Percentiles rank a stretch among this genome's conserved stretches.
Conservation (phyloP, 306 rosid species). For the Sphenostylis stenocarpa region DNA sequence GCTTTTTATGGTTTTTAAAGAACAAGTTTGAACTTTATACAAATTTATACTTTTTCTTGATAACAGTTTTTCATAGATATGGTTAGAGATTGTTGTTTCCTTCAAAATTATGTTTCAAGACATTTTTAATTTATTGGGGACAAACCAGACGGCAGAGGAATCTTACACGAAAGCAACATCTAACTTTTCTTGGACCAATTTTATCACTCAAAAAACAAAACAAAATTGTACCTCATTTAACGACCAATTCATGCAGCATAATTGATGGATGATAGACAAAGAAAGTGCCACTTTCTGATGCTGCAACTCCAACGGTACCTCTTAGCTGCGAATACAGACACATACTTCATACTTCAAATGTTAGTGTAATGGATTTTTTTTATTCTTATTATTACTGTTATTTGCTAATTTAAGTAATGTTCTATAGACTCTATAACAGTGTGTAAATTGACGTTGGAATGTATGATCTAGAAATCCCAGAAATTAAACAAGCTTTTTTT, state of each 20-base stretch:
- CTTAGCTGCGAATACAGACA: constrained; percentile 29
- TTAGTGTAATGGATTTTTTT: background rate
- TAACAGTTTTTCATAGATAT: background rate
- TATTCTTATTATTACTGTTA: background rate
- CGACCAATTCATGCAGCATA: constrained; percentile 19
- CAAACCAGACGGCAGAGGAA: background rate
- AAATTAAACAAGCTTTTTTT: background rate
- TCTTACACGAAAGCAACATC: background rate
- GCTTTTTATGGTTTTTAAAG: background rate
- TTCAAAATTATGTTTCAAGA: background rate
- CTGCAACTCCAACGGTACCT: constrained; percentile 23
- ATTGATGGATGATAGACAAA: constrained; percentile 33
- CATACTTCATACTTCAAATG: constrained; percentile 12
- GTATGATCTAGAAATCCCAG: constrained; percentile 28
- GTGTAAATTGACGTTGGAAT: constrained; percentile 18
- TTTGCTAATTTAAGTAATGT: constrained; percentile 11
- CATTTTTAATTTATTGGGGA: background rate
- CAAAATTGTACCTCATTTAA: constrained; percentile 1
- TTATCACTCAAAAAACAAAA: background rate
- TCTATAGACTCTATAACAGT: background rate
- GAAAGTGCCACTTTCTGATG: constrained; percentile 24
- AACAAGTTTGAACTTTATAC: background rate
- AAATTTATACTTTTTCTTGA: background rate
- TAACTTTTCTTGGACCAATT: background rate
- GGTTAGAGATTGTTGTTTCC: background rate